A percentile compares a stretch with the other conserved stretches of the same genome.
Evolutionary conservation across 2,329 filamentous ascomycete species (phyloP).

Genomic region (Whalleya microplaca): DNA sequence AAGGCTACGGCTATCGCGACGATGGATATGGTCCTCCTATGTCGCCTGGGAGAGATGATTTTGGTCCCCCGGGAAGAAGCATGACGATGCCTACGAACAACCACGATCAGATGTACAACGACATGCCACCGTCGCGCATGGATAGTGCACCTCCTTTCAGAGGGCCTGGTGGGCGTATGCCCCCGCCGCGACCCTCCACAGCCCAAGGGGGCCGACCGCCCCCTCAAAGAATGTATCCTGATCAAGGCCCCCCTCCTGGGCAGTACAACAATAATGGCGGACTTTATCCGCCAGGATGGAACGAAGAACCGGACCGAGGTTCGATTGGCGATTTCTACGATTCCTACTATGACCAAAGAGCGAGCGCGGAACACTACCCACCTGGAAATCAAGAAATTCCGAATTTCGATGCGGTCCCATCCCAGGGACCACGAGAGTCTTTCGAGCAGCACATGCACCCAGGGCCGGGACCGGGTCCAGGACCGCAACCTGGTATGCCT

Average conservation of each 20-base stretch:
- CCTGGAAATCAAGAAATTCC: slow-evolving; percentile 41
- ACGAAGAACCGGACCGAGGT: slow-evolving; percentile 38
- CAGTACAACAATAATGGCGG: slow-evolving; percentile 34
- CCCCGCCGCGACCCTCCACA: slow-evolving; percentile 58
- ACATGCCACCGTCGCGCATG: slow-evolving; percentile 40
- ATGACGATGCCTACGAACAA: slow-evolving; percentile 64
- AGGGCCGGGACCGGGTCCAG: slow-evolving; percentile 11
- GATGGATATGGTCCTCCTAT: slow-evolving; percentile 42
- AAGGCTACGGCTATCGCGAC: slow-evolving; percentile 44
- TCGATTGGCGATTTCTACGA: slow-evolving; percentile 59
- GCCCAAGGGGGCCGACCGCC: slow-evolving; percentile 56
- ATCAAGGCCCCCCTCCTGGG: slow-evolving; percentile 45
- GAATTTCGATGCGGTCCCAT: slow-evolving; percentile 47
- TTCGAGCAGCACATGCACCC: slow-evolving; percentile 54
- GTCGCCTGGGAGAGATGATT: slow-evolving; percentile 45
- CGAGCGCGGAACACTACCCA: slow-evolving; percentile 38
- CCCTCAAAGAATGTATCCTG: slow-evolving; percentile 56
- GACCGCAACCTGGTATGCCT: too few relatives aligned
- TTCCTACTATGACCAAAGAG: slow-evolving; percentile 52
- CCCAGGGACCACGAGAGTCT: slow-evolving; percentile 44
- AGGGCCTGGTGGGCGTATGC: slow-evolving; percentile 49
- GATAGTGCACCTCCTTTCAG: slow-evolving; percentile 51
- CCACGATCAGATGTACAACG: slow-evolving; percentile 41
- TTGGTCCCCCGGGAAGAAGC: slow-evolving; percentile 58
- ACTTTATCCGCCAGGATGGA: slow-evolving; percentile 42